Evolutionary conservation across 345 rosid species (phyloP), one percentile per base, ranked within the genome.

Genomic region (Boechera divaricarpa): DNA sequence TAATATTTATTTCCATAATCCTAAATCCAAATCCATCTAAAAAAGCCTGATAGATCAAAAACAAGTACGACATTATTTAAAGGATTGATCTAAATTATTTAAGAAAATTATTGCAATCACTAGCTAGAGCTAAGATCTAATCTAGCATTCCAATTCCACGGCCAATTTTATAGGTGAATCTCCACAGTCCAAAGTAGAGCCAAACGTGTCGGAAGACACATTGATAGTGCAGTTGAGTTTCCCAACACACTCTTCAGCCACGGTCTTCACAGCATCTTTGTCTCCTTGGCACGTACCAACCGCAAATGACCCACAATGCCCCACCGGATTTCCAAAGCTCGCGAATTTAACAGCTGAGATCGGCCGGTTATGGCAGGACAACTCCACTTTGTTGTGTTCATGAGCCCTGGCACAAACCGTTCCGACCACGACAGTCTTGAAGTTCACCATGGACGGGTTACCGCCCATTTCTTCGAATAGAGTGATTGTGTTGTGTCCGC

Each of bases 391-490:
- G 67, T 70, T 55, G 11, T 82, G 77, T 36, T 85, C 82, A 11
- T 82, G 70, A 10, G 77, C 87, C 65, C 70, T 38, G 0, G 74
- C 90, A 53, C 93, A 88, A 9, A 79, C 82, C 4, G 58, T 79
- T 29, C 86, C 90, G 0, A 83, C 53, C 6, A 83, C 85, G 10
- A 89, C 76, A 7, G 88, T 86, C 41, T 81, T 78, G 76, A 89
- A 29, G 15, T 57, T 79, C 4, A 83, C 83, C 9, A 10, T 52
- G 11, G 79, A 52, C 0, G 87, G 86, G 10, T 79, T 73, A 11
- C 93, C 97, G 0, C 92, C 92, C 28, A 87, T 32, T 74, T 91
- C 93, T 63, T 91, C 88, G 45, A 85, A 87, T 18, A 86, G 32
- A 9, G 86, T 82, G 36, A 89, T 51, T 4, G 58, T 55, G 67